A percentile compares a stretch with the other conserved stretches of the same genome.
phyloP scores from a whole-genome alignment of 73 alveolate genomes.

The Blepharisma japonicum region DNA sequence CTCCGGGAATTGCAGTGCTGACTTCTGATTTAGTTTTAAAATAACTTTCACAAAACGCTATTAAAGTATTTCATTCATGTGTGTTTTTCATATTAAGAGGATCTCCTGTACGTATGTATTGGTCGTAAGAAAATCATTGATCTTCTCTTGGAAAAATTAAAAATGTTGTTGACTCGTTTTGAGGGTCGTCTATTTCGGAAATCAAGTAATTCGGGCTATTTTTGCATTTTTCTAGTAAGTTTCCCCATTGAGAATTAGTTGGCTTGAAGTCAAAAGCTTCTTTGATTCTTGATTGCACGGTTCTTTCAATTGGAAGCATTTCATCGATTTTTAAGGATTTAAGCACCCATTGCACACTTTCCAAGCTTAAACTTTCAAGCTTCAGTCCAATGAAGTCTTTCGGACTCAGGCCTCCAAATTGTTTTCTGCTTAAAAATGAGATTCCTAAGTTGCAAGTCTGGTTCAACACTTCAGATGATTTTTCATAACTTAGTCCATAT shows the following conservation, averaged over 20 bases:
- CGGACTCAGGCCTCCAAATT: constrained; percentile 38
- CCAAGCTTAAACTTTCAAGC: constrained; percentile 47
- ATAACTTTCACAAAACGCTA: too few species aligned
- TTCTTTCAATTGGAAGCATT: constrained; percentile 65
- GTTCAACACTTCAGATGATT: not conserved
- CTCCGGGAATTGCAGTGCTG: constrained; percentile 58
- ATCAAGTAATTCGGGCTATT: not conserved
- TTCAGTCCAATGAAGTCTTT: constrained; percentile 44
- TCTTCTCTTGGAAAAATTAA: not conserved
- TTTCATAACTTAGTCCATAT: not conserved
- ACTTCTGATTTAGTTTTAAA: too few species aligned
- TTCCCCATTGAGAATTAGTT: constrained; percentile 44
- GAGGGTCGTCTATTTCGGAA: not conserved
- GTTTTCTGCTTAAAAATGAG: constrained; percentile 38
- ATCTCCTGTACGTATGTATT: constrained; percentile 12
- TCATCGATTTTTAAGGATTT: constrained; percentile 46
- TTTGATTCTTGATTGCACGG: constrained; percentile 54
- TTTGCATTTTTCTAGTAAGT: constrained; percentile 32
- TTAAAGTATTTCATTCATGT: not conserved
- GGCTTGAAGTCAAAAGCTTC: constrained; percentile 64
- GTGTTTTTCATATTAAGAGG: not conserved
- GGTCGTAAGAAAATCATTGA: constrained; percentile 1
- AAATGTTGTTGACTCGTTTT: constrained; percentile 5
- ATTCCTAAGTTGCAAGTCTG: not conserved
- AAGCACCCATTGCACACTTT: constrained; percentile 59